A percentile compares a stretch with the other conserved stretches of the same genome.
Conservation (phyloP, 2,329 filamentous ascomycete species). For the Leptographium flavum region DNA sequence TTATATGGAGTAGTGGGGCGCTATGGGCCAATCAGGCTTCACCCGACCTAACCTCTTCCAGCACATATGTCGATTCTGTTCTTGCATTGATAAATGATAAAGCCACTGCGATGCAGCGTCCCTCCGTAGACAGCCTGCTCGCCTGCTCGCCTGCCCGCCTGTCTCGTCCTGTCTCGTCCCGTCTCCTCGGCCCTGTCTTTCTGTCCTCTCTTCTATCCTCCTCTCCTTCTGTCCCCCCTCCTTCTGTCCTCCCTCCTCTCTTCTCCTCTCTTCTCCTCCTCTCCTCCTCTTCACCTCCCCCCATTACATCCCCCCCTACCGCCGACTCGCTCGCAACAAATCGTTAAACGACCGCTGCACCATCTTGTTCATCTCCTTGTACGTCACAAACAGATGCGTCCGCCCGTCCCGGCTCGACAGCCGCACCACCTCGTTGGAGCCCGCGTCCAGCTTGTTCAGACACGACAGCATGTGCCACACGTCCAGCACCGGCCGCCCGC, state of each 20-base stretch:
- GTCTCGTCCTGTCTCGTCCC: not conserved
- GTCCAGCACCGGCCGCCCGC: conserved; percentile 71
- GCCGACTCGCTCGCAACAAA: conserved; percentile 28
- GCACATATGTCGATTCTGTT: too few relatives aligned
- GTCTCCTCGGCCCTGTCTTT: not conserved
- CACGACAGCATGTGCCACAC: conserved; percentile 76
- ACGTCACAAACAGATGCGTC: conserved; percentile 75
- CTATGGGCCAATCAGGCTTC: too few relatives aligned
- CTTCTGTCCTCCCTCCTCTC: not conserved
- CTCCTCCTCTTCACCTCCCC: not conserved
- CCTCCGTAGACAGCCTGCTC: too few relatives aligned
- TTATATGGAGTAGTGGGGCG: too few relatives aligned
- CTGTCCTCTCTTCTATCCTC: too few relatives aligned
- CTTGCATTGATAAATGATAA: too few relatives aligned
- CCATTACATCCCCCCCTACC: not conserved
- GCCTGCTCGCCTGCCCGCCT: not conserved
- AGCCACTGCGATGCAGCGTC: too few relatives aligned
- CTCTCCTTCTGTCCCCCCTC: not conserved
- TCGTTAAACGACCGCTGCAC: conserved; percentile 43
- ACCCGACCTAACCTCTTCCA: too few relatives aligned
- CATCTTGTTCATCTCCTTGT: conserved; percentile 70
- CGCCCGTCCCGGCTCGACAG: conserved; percentile 84
- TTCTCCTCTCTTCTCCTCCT: too few relatives aligned
- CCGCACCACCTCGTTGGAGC: conserved; percentile 71
- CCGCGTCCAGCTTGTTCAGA: conserved; percentile 86